These are phyloP conservation scores for Fomitopsis palustris DNA, from an alignment of 1,284 basidiomycete species.

Conservation along the genomic window DNA sequence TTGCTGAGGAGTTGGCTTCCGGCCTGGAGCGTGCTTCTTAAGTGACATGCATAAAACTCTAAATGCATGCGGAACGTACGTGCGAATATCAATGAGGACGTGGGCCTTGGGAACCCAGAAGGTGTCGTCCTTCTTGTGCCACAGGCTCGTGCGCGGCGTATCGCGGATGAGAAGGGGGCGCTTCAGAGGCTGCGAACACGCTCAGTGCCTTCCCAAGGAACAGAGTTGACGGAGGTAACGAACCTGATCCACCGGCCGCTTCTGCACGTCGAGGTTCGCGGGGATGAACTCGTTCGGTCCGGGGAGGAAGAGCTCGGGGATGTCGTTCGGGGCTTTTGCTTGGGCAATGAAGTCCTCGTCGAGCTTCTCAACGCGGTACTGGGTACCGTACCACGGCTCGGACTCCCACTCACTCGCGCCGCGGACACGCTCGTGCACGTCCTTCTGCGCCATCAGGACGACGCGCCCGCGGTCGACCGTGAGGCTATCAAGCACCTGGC, in stretches of 20 bases:
- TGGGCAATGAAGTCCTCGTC: conserved; percentile 61
- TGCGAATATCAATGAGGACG: conserved; percentile 69
- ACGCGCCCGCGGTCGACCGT: conserved; percentile 65
- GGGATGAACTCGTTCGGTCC: conserved; percentile 89
- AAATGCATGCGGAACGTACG: conserved; percentile 36
- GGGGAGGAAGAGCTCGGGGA: conserved; percentile 76
- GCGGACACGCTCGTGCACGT: conserved; percentile 55
- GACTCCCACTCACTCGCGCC: conserved; percentile 56
- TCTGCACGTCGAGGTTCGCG: conserved; percentile 80
- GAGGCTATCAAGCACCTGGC: conserved; percentile 61
- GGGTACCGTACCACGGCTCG: conserved; percentile 87
- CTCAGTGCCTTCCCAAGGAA: conserved; percentile 3
- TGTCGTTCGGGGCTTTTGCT: conserved; percentile 61
- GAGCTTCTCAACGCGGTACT: conserved; percentile 71
- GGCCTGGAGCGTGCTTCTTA: conserved; percentile 37
- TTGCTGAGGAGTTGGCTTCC: conserved; percentile 50
- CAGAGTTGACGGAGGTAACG: conserved; percentile 4
- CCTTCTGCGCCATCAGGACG: conserved; percentile 73
- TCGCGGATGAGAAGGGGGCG: conserved; percentile 77
- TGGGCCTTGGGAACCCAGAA: conserved; percentile 92
- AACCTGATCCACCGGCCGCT: conserved; percentile 62
- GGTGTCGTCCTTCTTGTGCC: conserved; percentile 95
- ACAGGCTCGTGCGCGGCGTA: conserved; percentile 70
- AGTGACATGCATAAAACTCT: background rate
- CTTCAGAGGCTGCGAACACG: conserved; percentile 52